A percentile compares a stretch with the other conserved stretches of the same genome.
Evolutionary conservation across 306 rosid genomes (phyloP).

Genomic region (Quercus suber): DNA sequence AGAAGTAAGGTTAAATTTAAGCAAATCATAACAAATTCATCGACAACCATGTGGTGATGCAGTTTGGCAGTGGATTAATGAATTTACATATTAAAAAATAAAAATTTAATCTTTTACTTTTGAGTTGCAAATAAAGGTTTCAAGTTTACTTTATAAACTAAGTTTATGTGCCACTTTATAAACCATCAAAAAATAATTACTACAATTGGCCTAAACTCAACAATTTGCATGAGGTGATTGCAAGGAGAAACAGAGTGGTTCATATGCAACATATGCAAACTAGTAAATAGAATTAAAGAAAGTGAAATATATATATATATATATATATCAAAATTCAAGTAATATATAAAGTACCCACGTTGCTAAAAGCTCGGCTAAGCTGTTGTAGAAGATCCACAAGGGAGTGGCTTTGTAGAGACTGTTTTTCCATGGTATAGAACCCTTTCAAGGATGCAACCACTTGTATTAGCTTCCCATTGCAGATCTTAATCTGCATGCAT

Average conservation of each 20-base stretch:
- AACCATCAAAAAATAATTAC: neutral
- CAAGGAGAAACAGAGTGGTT: neutral
- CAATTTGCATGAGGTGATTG: neutral
- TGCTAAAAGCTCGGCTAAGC: slow-evolving; percentile 86
- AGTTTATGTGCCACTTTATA: neutral
- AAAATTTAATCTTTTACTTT: neutral
- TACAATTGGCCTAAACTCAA: neutral
- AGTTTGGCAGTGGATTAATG: neutral
- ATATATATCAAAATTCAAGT: neutral
- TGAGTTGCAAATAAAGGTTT: neutral
- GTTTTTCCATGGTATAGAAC: slow-evolving; percentile 74
- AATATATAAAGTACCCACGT: slow-evolving; percentile 38
- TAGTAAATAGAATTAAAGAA: neutral
- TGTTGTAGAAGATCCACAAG: slow-evolving; percentile 94
- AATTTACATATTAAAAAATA: neutral
- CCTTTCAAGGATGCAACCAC: slow-evolving; percentile 86
- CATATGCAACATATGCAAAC: neutral
- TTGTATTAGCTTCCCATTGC: slow-evolving; percentile 83
- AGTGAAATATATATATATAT: no score
- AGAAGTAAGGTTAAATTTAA: neutral
- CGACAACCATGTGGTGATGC: neutral
- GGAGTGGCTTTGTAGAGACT: slow-evolving; percentile 63
- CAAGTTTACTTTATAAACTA: neutral
- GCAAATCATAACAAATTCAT: neutral
- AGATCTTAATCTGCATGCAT: slow-evolving; percentile 69